Base-by-base conservation (phyloP, 106 monocot genomes). In the Apostasia ramifera region DNA sequence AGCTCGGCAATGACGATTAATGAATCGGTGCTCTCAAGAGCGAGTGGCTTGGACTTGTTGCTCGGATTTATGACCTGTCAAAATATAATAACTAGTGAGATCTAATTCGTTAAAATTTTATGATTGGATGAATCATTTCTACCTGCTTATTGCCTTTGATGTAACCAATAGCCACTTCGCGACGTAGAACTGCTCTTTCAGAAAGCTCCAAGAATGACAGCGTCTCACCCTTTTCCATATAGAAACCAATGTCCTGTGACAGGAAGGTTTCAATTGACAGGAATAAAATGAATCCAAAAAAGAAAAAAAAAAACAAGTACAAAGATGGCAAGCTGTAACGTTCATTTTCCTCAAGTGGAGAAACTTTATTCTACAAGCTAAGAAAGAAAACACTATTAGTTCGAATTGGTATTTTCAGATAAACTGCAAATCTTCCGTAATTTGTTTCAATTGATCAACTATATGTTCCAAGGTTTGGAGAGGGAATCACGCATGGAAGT, bases 141-240 rank as follows among this genome's bases (percentile, higher is more conserved):
- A 98, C 97, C 84, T 89, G 89, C 74, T 85, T 92, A 58, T 83
- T 81, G 58, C 71, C 79, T 75, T 87, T 89, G 2, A 84, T 66
- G 76, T 84, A 97, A 54, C 95, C 95, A 55, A 98, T 90, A 2
- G 97, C 89, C 42, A 98, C 97, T 73, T 98, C 97, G 2, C 76
- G 78, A 4, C 97, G 88, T 71, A 98, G 75, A 75, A 80, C 47
- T 65, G 92, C 97, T 59, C 92, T 79, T 73, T 98, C 97, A 45
- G 89, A 77, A 45, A 98, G 87, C 82, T 98, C 92, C 49, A 41
- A 66, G 71, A 98, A 98, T 39, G 97, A 98, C 47, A 85, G 87
- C 4, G 47, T 85, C 77, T 98, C 97, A 53, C 83, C 92, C 9
- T 86, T 68, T 65, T 82, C 86, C 85, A 86, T 88, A 77, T 98